A percentile compares a stretch with the other conserved stretches of the same genome.
Evolutionary conservation across 306 rosid species (phyloP).

Genomic region (Mimosa pudica): DNA sequence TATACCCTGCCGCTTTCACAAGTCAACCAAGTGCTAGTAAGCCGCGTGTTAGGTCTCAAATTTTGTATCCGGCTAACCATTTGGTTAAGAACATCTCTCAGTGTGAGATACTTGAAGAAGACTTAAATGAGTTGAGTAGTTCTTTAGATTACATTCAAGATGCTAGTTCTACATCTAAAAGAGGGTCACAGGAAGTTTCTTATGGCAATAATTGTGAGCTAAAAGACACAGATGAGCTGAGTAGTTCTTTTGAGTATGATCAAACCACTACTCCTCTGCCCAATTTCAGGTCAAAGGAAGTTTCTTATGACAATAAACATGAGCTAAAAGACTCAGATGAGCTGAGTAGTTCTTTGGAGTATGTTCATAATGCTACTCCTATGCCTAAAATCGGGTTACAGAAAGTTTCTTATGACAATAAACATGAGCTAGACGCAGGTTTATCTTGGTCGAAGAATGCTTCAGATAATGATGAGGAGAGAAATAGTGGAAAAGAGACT

Average conservation of each 20-base stretch:
- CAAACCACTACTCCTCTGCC: constrained; percentile 43
- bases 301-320: constrained; percentile 16
- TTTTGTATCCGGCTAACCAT: constrained; percentile 52
- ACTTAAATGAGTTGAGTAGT: constrained; percentile 42
- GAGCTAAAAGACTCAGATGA: constrained; percentile 39
- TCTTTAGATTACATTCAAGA: constrained; percentile 47
- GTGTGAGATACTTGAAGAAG: constrained; percentile 49
- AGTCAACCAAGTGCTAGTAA: constrained; percentile 48
- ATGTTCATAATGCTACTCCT: constrained; percentile 43
- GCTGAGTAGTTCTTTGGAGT: constrained; percentile 47
- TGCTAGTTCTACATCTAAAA: constrained; percentile 42
- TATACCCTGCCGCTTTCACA: constrained; percentile 49
- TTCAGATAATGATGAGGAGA: constrained; percentile 41
- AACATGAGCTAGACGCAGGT: constrained; percentile 62
- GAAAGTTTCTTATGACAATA: constrained; percentile 44
- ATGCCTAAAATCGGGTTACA: constrained; percentile 40
- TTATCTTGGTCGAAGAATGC: constrained; percentile 82
- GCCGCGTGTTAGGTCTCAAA: constrained; percentile 62
- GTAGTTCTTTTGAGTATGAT: constrained; percentile 47
- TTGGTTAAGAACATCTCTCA: constrained; percentile 43
- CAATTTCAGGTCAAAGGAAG: constrained; percentile 40
- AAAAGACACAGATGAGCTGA: constrained; percentile 42
- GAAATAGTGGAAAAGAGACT: constrained; percentile 41
- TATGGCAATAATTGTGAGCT: no score
- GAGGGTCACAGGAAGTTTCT: no score